These are phyloP conservation scores for Apiosordaria backusii DNA, from an alignment of 495 filamentous ascomycete species.

Conservation along the genomic window DNA sequence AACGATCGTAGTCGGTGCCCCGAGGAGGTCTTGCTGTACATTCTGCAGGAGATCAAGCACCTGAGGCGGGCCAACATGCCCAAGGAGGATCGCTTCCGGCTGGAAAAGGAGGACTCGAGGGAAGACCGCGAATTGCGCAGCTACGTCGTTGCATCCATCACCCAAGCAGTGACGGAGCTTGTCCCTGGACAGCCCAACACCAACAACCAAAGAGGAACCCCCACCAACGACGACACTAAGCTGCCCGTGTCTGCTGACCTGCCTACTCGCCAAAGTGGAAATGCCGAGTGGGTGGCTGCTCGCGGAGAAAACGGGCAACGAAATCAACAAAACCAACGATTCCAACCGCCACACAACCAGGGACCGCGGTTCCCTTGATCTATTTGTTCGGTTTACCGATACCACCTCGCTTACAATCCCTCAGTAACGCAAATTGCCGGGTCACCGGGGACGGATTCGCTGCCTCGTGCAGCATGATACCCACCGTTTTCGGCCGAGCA, in stretches of 20 bases:
- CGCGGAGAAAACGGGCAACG: slow-evolving; percentile 53
- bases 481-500: slow-evolving; percentile 2
- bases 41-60: slow-evolving; percentile 82
- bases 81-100: slow-evolving; percentile 73
- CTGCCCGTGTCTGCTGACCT: slow-evolving; percentile 47
- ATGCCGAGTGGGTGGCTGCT: slow-evolving; percentile 60
- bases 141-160: slow-evolving; percentile 70
- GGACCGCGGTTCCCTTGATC: slow-evolving; percentile 29
- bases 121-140: slow-evolving; percentile 79
- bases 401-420: neutral
- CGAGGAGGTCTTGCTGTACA: slow-evolving; percentile 84
- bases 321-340: slow-evolving; percentile 37
- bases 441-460: slow-evolving; percentile 8
- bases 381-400: neutral
- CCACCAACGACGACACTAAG: slow-evolving; percentile 44
- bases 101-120: slow-evolving; percentile 83
- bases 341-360: slow-evolving; percentile 36
- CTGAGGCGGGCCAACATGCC: slow-evolving; percentile 72
- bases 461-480: slow-evolving; percentile 6
- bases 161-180: slow-evolving; percentile 50
- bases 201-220: slow-evolving; percentile 22
- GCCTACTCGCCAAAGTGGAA: slow-evolving; percentile 57
- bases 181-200: slow-evolving; percentile 33
- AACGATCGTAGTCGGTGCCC: slow-evolving; percentile 67
- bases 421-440: neutral